Conservation (phyloP, 2,329 filamentous ascomycete genomes). For the Hypoxylon sp. region DNA sequence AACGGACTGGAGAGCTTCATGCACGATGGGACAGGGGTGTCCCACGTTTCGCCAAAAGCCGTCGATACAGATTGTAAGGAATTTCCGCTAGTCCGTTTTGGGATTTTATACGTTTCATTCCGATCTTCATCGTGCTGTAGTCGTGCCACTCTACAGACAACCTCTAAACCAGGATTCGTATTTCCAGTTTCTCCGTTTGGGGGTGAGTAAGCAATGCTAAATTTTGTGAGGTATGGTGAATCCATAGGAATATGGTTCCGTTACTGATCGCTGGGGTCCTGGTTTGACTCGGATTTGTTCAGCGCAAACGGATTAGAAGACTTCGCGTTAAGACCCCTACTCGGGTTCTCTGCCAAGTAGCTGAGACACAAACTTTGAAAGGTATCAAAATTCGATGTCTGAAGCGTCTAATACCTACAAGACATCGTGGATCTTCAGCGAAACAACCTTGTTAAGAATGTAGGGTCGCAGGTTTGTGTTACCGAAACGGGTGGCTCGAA, state of each 20-base stretch:
- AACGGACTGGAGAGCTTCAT: conserved; percentile 21
- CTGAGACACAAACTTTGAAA: conserved; percentile 2
- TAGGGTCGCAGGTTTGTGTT: not conserved
- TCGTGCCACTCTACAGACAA: conserved; percentile 22
- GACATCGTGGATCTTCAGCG: conserved; percentile 5
- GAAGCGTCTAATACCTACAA: not conserved
- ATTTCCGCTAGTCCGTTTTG: conserved; percentile 26
- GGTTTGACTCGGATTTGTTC: not conserved
- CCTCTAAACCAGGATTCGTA: conserved; percentile 20
- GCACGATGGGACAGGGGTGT: conserved; percentile 36
- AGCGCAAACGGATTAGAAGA: not conserved
- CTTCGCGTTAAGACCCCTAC: not conserved
- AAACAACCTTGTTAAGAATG: conserved; percentile 7
- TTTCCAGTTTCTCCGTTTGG: conserved; percentile 14
- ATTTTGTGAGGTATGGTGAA: not conserved
- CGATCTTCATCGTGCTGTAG: conserved; percentile 18
- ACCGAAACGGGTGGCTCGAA: conserved; percentile 10
- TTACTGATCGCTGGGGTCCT: not conserved
- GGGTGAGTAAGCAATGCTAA: not conserved
- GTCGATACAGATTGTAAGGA: conserved; percentile 19
- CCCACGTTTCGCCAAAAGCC: conserved; percentile 24
- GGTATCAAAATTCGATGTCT: conserved; percentile 3
- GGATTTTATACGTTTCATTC: conserved; percentile 14
- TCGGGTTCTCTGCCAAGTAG: conserved; percentile 1
- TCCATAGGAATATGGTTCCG: not conserved